phyloP scores from a whole-genome alignment of 2,329 filamentous ascomycete species.

The Scleromitrula shiraiana region DNA sequence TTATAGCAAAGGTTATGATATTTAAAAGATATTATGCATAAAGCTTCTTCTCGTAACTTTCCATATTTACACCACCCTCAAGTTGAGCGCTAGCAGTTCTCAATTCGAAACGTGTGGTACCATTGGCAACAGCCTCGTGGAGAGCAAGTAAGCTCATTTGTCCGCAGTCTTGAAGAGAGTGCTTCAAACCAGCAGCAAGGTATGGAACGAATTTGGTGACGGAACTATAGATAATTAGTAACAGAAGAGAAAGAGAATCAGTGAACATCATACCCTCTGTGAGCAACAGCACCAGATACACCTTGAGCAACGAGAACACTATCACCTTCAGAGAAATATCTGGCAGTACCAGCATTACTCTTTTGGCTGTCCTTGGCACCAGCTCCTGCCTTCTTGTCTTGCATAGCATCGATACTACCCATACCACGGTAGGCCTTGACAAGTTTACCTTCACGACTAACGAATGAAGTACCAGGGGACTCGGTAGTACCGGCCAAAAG shows the following conservation, averaged over 20 bases:
- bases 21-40: conserved; percentile 56
- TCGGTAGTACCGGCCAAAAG: conserved; percentile 94
- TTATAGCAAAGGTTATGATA: neutral
- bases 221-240: conserved; percentile 37
- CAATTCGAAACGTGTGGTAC: conserved; percentile 84
- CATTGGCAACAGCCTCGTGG: conserved; percentile 64
- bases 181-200: conserved; percentile 89
- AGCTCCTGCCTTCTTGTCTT: conserved; percentile 93
- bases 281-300: conserved; percentile 78
- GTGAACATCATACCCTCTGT: conserved; percentile 48
- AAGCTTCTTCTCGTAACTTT: conserved; percentile 99
- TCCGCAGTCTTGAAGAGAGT: conserved; percentile 94
- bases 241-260: neutral
- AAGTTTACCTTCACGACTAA: conserved; percentile 92
- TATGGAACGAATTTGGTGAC: conserved; percentile 95
- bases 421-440: conserved; percentile 99
- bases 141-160: conserved; percentile 71
- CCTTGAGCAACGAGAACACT: conserved; percentile 92
- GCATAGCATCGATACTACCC: conserved; percentile 98
- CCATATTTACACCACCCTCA: conserved; percentile 96
- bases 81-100: conserved; percentile 90
- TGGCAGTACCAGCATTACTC: conserved; percentile 89
- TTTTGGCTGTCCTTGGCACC: conserved; percentile 65
- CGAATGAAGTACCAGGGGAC: conserved; percentile 93
- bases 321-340: conserved; percentile 97